Conservation (phyloP, 768 basidiomycete genomes). For the Thelephora ganbajun region DNA sequence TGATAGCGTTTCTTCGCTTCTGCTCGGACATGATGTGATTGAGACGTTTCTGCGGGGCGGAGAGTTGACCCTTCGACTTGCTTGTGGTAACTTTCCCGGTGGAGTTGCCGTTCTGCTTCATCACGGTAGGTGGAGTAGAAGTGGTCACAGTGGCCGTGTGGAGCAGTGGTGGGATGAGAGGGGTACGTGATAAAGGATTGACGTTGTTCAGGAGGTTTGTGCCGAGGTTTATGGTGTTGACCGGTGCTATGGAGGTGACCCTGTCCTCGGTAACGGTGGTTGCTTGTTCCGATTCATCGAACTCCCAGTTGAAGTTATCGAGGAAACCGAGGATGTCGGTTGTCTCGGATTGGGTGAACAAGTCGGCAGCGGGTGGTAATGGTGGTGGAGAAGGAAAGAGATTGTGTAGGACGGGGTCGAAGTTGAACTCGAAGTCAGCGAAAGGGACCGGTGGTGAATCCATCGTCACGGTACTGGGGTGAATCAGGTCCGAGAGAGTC, state of each 20-base stretch:
- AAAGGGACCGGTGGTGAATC: constrained; percentile 41
- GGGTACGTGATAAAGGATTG: background rate
- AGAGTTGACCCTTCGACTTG: constrained; percentile 47
- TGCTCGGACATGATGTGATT: constrained; percentile 95
- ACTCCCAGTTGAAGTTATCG: constrained; percentile 66
- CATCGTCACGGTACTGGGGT: constrained; percentile 5
- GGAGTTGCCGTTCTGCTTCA: constrained; percentile 8
- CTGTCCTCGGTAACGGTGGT: background rate
- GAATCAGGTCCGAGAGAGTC: too few species aligned
- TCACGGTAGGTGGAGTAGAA: constrained; percentile 1
- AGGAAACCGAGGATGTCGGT: constrained; percentile 71
- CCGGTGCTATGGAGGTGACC: background rate
- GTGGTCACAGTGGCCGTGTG: constrained; percentile 28
- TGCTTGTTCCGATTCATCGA: constrained; percentile 22
- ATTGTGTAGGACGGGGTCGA: constrained; percentile 39
- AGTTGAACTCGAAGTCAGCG: constrained; percentile 60
- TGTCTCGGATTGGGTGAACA: constrained; percentile 68
- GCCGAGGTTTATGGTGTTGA: background rate
- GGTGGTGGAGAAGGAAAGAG: constrained; percentile 52
- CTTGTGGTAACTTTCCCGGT: constrained; percentile 9
- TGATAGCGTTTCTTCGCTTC: constrained; percentile 83
- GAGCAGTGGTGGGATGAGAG: constrained; percentile 27
- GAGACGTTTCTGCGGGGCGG: constrained; percentile 75
- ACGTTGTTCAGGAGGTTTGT: background rate
- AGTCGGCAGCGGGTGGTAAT: constrained; percentile 57